phyloP scores from a whole-genome alignment of 2,329 filamentous ascomycete genomes.

The Aureobasidium sp. region DNA sequence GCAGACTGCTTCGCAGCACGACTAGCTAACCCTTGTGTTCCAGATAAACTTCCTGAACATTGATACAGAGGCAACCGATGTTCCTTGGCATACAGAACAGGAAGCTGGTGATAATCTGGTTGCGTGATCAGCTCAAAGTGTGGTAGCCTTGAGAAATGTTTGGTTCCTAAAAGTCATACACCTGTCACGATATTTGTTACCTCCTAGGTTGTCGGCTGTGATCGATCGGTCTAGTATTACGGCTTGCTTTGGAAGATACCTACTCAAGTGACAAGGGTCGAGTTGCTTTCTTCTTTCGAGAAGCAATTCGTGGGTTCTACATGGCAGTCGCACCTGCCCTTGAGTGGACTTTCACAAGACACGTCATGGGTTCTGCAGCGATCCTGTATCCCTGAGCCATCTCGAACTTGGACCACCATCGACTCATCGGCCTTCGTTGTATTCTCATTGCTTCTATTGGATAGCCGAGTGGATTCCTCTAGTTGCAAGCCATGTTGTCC shows the following conservation, averaged over 20 bases:
- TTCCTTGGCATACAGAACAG: conserved; percentile 10
- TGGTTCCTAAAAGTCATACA: background rate
- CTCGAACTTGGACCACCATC: background rate
- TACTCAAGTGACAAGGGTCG: too few relatives aligned
- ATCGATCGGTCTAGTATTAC: background rate
- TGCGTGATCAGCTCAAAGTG: background rate
- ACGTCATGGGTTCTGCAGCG: background rate
- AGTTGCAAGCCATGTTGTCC: background rate
- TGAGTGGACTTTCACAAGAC: background rate
- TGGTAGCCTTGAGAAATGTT: background rate
- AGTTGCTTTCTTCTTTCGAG: background rate
- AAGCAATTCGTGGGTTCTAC: background rate
- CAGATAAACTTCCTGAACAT: conserved; percentile 21
- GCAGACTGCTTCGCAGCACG: background rate
- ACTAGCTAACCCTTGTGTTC: background rate
- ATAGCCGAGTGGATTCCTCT: background rate
- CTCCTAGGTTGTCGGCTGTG: background rate
- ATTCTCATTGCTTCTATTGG: background rate
- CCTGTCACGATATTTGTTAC: background rate
- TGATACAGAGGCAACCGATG: conserved; percentile 16
- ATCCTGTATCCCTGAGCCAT: background rate
- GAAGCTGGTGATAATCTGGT: background rate
- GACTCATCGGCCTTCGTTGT: background rate
- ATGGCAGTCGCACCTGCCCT: conserved; percentile 1
- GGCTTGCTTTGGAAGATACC: background rate